Conservation (phyloP, 805 yeast genomes). For the Grigorovia transvaalensis region DNA sequence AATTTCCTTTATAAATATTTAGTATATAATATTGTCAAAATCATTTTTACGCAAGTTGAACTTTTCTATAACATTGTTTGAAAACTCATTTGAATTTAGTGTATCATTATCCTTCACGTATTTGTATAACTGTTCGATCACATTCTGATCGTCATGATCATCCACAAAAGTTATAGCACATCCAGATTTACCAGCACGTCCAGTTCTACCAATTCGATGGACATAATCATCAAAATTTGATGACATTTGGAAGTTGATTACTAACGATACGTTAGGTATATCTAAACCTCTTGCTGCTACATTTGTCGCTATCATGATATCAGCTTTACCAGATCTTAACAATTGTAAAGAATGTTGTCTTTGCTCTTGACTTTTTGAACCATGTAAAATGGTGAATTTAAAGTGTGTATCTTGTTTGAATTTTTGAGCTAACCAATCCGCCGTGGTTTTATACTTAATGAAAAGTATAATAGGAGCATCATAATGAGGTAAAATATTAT, state of each 20-base stretch:
- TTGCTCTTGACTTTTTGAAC: conserved; percentile 74
- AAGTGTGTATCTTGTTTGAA: conserved; percentile 36
- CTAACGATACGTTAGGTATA: conserved; percentile 76
- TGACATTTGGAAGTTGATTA: conserved; percentile 79
- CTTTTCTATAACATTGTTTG: conserved; percentile 2
- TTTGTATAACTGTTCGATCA: conserved; percentile 34
- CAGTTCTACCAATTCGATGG: conserved; percentile 94
- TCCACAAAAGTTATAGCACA: conserved; percentile 63
- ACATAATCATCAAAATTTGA: conserved; percentile 70
- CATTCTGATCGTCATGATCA: conserved; percentile 40
- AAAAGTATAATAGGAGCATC: conserved; percentile 65
- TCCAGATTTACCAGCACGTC: conserved; percentile 84
- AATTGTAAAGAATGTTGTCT: conserved; percentile 67
- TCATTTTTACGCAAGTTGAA: conserved; percentile 11
- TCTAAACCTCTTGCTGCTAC: conserved; percentile 96
- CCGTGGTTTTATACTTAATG: conserved; percentile 64
- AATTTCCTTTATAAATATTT: background rate
- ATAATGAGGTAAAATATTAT: conserved; percentile 16
- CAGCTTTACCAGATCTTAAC: conserved; percentile 45
- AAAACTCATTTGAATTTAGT: conserved; percentile 10
- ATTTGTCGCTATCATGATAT: conserved; percentile 79
- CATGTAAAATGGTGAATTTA: conserved; percentile 62
- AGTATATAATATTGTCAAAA: conserved; percentile 6
- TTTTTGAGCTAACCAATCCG: conserved; percentile 53
- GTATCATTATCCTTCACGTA: conserved; percentile 31